Base-by-base conservation (phyloP, 2,329 filamentous ascomycete genomes). In the Coniochaeta sp. region DNA sequence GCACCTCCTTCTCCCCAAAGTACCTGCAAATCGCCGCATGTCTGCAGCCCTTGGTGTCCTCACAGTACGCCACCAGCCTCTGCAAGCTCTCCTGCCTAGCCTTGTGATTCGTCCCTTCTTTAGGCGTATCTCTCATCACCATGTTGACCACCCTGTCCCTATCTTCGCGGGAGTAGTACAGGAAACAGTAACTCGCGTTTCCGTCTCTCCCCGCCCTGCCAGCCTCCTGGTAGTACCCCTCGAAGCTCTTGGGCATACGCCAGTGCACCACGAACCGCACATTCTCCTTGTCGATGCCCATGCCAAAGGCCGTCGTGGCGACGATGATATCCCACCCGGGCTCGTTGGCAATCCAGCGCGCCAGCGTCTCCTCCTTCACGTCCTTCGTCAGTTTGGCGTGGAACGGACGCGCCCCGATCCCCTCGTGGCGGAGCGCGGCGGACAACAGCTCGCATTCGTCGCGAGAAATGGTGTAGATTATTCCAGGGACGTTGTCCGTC, bases 231-330 rank as follows among this genome's bases (percentile, higher is more conserved):
- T 97, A 96, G 71, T 95, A 97, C 1, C 93, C 91, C 72, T 98
- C 93, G 71, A 98, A 96, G 3, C 89, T 95, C 70, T 96, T 96
- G 11, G 93, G 91, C 11, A 96, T 82, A 62, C 91, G 89, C 92
- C 93, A 98, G 74, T 98, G 93, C 1, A 95, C 87, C 1, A 98
- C 93, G 68, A 97, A 97, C 2, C 93, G 89, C 12, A 98, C 93
- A 67, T 96, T 89, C 58, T 95, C 87, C 73, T 97, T 97, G 73
- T 98, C 93, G 64, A 98, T 97, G 28, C 93, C 93, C 93, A 98
- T 98, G 2, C 93, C 93, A 68, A 98, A 98, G 0, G 93, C 93
- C 1, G 91, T 98, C 0, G 93, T 98, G 1, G 93, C 93, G 31
- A 97, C 92, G 62, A 98, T 93, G 57, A 98, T 86, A 71, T 95